Base-by-base conservation (phyloP, 306 rosid genomes). In the Trifolium fragiferum region DNA sequence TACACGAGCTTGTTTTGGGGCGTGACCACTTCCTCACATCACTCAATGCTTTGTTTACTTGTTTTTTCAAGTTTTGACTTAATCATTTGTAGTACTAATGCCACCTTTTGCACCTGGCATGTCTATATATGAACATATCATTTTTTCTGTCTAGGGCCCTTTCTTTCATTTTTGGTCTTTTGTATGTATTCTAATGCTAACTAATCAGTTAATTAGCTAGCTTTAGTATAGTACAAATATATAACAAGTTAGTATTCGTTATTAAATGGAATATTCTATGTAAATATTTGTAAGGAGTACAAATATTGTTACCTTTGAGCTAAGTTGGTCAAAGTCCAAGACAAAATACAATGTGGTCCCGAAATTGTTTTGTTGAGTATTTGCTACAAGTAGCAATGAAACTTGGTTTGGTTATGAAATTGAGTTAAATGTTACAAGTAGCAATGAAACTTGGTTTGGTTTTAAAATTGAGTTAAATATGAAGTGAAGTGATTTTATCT, bases 1-100 rank as follows among this genome's bases (percentile, higher is more conserved):
- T 64, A 69, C 76, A 71, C 62, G 51, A 64, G 3, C 67, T 63
- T 73, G 81, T 82, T 73, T 55, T 15, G 43, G 62, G 78, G 66
- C 11, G 84, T 79, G 89, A 82, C 84, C 86, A 82, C 89, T 10
- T 57, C 81, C 76, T 78, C 82, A 73, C 80, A 82, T 74, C 74
- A 68, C 82, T 82, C 53, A 21, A 37, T 72, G 15, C 73, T 79
- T 76, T 53, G 7, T 66, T 79, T 66, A 16, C 68, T 71, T 32
- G 71, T 66, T 72, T 70, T 66, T 66, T 72, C 65, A 73, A 53
- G 64, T 76, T 70, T 73, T 79, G 77, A 62, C 82, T 71, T 60
- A 58, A 80, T 80, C 62, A 80, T 80, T 44, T 15, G 46, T 44
- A 15, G 51, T 75, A 35, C 38, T 46, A 70, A 70, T 64, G 54